Evolutionary conservation across 2,329 filamentous ascomycete genomes (phyloP), one percentile per base, ranked within the genome.

Genomic region (Colletotrichum karsti): DNA sequence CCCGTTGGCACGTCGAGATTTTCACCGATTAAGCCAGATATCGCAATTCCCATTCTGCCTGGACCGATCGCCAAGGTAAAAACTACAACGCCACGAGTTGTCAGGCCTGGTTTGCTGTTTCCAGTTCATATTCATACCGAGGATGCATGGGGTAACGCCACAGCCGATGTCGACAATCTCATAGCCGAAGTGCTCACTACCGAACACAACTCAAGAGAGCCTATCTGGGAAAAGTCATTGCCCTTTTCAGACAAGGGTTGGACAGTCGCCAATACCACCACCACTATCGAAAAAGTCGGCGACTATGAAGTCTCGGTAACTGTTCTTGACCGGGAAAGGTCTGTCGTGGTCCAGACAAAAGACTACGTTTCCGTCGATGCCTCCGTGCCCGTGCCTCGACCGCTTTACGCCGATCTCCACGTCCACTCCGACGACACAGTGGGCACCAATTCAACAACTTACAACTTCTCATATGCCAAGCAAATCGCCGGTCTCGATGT

Each of bases 351-450:
- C 20, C 44, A 18, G 0, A 7, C 28, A 2, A 28, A 20, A 4
- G 71, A 72, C 5, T 64, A 67, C 59, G 53, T 76, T n/a, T 71
- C 72, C 1, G 73, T 69, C 6, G 55, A 71, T 0, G 18, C 58
- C 8, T 68, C 53, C 0, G 39, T 74, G 2, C 65, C 72, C 2
- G 68, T 78, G 3, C 72, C 74, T 18, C 73, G 76, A 1, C 39
- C 69, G 0, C 59, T 78, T 1, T 80, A 75, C 54, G 77, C 74
- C 2, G 78, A 79, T 63, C 74, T 79, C 0, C 78, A 80, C 58
- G 77, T 79, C 4, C 77, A 80, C 69, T 79, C 77, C 0, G 77
- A 80, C 53, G 77, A 79, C 59, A 80, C 77, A 4, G 78, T 80
- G 2, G 78, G 77, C 44, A 79, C 78, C 24, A 78, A 80, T 37